These are phyloP conservation scores for Rhodotorula paludigena DNA, from an alignment of 768 basidiomycete genomes.

Conservation along the genomic window DNA sequence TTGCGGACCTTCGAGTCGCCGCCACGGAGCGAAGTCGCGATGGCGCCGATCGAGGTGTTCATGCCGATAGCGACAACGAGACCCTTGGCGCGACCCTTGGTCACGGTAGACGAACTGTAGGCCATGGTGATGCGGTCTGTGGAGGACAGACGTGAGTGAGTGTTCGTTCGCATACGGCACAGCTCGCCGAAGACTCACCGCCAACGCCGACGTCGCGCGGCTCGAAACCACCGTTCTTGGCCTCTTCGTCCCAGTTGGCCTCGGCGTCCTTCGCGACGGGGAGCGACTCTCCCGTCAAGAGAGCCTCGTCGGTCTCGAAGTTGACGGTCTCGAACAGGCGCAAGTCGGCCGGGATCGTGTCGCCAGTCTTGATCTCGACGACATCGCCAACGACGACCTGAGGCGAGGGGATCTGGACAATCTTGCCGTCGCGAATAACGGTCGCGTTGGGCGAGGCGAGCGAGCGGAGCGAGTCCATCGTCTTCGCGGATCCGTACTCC, in stretches of 20 bases:
- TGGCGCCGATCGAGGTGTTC: constrained; percentile 47
- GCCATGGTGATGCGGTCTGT: constrained; percentile 44
- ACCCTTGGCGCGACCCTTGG: constrained; percentile 51
- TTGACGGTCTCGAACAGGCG: constrained; percentile 43
- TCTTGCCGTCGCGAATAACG: constrained; percentile 52
- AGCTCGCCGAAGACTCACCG: neutral
- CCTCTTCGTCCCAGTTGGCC: constrained; percentile 31
- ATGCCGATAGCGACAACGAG: constrained; percentile 51
- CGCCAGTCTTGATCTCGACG: constrained; percentile 49
- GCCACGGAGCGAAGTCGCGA: constrained; percentile 50
- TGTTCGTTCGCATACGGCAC: too few relatives aligned
- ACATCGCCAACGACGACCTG: constrained; percentile 52
- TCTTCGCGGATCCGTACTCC: constrained; percentile 55
- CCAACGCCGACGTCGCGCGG: constrained; percentile 37
- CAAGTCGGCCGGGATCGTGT: constrained; percentile 49
- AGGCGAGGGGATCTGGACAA: constrained; percentile 50
- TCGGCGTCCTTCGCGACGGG: constrained; percentile 46
- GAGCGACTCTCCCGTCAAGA: constrained; percentile 50
- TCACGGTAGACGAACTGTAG: constrained; percentile 50
- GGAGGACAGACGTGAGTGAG: neutral
- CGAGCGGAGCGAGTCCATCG: constrained; percentile 55
- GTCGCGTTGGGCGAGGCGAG: constrained; percentile 54
- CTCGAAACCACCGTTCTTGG: constrained; percentile 26
- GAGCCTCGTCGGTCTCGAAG: constrained; percentile 51
- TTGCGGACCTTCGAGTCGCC: constrained; percentile 44